Evolutionary conservation across 345 rosid genomes (phyloP), one percentile per base, ranked within the genome.

Genomic region (Rhizophora apiculata): DNA sequence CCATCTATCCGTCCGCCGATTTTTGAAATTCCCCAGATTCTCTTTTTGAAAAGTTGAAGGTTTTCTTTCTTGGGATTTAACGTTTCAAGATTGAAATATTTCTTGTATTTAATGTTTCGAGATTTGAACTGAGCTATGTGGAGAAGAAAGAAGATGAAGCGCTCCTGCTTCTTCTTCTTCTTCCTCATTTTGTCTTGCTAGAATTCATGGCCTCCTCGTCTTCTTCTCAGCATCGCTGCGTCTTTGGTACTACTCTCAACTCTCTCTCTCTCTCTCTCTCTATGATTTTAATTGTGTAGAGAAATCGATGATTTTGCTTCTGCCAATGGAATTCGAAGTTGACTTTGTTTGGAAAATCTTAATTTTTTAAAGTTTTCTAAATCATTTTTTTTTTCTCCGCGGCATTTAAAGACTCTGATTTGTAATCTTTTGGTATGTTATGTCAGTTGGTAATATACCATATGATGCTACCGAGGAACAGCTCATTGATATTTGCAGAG

Each of bases 381-480:
- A 24, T 24, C 24, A 24, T 24, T 24, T 31, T 52, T 32, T 21
- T 68, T 34, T 1, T 8, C 31, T 71, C 0, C 2, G 22, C 43
- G 22, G 51, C 30, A 55, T 20, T 24, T 68, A 16, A 16, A 26
- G 52, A 2, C 31, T 59, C 32, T 51, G 54, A 30, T 65, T 46
- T 10, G 57, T 71, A 37, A 15, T 2, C 60, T 51, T 13, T 34
- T 32, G 11, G 18, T 67, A 21, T 66, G 49, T 65, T 37, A 5
- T 55, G 68, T 55, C 87, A 95, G 99, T 95, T 83, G 99, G 99
- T 74, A 95, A 95, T 72, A 95, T 95, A 80, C 99, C 99, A 5
- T 95, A 92, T 82, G 99, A 92, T 81, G 96, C 92, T 22, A 90
- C 99, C 8, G 99, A 95, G 80, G 98, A 95, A 72, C 96, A 95